Percentiles rank a stretch among this genome's conserved stretches.
Evolutionary conservation across 768 basidiomycete genomes (phyloP).

Genomic region (Nevesoporus exiguus): DNA sequence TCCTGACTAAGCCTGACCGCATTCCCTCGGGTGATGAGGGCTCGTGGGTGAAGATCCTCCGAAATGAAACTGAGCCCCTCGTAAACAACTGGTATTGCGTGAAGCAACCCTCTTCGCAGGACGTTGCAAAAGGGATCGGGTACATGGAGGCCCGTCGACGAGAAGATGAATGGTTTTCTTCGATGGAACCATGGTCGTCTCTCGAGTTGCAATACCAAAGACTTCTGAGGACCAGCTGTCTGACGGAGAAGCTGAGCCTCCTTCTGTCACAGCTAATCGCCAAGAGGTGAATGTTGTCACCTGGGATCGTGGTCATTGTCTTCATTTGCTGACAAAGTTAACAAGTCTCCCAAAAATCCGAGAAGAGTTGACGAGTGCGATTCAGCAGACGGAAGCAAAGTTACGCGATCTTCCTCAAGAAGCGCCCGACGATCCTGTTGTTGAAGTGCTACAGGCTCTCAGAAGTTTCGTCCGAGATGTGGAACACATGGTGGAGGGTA

Average conservation of each 20-base stretch:
- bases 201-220: too few species aligned
- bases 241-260: too few species aligned
- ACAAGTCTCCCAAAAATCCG: constrained; percentile 61
- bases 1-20: too few species aligned
- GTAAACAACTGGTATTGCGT: constrained; percentile 53
- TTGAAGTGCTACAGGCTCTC: constrained; percentile 52
- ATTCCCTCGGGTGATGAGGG: constrained; percentile 22
- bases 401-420: constrained; percentile 42
- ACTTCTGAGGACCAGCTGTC: too few species aligned
- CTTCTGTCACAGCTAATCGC: too few species aligned
- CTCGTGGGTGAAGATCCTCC: constrained; percentile 53
- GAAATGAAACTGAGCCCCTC: constrained; percentile 55
- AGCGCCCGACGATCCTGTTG: constrained; percentile 52
- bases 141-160: too few species aligned
- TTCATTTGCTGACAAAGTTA: background rate
- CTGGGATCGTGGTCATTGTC: too few species aligned
- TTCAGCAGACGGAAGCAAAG: constrained; percentile 37
- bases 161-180: too few species aligned
- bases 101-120: constrained; percentile 34
- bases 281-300: background rate
- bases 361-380: constrained; percentile 48
- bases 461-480: constrained; percentile 47
- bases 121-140: too few species aligned
- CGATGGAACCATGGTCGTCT: too few species aligned
- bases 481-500: constrained; percentile 45